phyloP scores from a whole-genome alignment of 805 yeast genomes.

The Cyberlindnera meyerae region DNA sequence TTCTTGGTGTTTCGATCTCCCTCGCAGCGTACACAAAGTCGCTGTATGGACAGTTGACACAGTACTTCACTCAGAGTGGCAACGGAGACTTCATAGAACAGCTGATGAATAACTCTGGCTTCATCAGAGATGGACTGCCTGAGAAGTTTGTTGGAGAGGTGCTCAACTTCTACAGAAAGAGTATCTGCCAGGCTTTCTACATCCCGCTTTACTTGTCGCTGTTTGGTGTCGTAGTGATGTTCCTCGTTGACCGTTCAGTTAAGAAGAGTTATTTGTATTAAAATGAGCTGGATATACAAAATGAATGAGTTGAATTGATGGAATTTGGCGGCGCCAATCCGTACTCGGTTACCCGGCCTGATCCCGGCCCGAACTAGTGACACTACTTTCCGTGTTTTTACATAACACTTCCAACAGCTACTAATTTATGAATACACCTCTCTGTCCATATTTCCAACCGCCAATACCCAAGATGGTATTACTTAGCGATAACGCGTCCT shows the following conservation, averaged over 20 bases:
- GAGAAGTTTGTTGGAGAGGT: conserved; percentile 9
- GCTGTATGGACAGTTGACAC: conserved; percentile 25
- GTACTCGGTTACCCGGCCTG: no score
- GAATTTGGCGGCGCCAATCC: no score
- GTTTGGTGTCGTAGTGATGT: conserved; percentile 14
- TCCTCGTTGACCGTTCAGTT: conserved; percentile 10
- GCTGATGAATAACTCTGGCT: conserved; percentile 17
- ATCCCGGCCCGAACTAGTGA: no score
- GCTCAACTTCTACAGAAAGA: conserved; percentile 13
- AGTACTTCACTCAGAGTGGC: conserved; percentile 20
- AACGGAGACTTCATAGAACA: conserved; percentile 3
- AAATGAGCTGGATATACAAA: not conserved
- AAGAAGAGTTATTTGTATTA: conserved; percentile 3
- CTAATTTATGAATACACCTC: no score
- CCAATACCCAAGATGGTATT: not conserved
- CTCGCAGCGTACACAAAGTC: conserved; percentile 30
- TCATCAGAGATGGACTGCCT: conserved; percentile 14
- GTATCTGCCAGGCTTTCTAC: conserved; percentile 15
- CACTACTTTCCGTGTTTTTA: no score
- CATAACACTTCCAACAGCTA: no score
- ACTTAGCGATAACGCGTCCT: conserved; percentile 2
- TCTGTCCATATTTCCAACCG: no score
- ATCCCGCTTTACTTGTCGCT: conserved; percentile 12
- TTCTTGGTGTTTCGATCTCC: conserved; percentile 38
- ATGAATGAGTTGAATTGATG: no score